Conservation (phyloP, 352 stramenopile genomes). For the Thalassiosira exigua region DNA sequence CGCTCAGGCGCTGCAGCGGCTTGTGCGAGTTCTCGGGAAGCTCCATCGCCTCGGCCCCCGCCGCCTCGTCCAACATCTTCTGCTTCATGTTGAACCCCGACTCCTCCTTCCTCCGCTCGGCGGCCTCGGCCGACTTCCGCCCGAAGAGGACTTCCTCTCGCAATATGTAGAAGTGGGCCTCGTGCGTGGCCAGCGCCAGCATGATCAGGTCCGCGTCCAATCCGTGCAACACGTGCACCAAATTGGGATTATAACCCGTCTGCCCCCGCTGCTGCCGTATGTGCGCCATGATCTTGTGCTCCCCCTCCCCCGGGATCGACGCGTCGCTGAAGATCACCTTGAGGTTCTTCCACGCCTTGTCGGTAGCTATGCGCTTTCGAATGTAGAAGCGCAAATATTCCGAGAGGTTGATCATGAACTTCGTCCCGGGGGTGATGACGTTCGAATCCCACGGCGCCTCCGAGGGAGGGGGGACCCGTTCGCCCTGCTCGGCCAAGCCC, state of each 20-base stretch:
- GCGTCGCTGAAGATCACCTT: conserved; percentile 97
- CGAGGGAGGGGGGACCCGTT: conserved; percentile 81
- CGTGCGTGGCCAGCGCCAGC: conserved; percentile 95
- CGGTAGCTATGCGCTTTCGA: conserved; percentile 91
- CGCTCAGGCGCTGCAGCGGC: no score
- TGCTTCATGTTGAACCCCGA: conserved; percentile 42
- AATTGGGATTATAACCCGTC: conserved; percentile 91
- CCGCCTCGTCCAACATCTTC: conserved; percentile 8
- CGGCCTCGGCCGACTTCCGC: no score
- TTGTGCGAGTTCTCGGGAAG: no score
- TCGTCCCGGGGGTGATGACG: conserved; percentile 98
- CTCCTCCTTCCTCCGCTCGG: conserved; percentile 35
- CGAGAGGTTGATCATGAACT: conserved; percentile 95
- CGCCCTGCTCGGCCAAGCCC: conserved; percentile 44
- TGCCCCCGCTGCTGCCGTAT: conserved; percentile 92
- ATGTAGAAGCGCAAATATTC: conserved; percentile 87
- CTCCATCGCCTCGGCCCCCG: not conserved
- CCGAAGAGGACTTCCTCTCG: conserved; percentile 92
- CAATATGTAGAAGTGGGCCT: conserved; percentile 93
- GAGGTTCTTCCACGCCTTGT: conserved; percentile 94
- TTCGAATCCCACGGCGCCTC: conserved; percentile 94
- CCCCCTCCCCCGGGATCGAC: conserved; percentile 97
- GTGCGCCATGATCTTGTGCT: conserved; percentile 99
- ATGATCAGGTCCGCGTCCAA: conserved; percentile 98
- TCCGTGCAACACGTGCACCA: conserved; percentile 91